phyloP scores from a whole-genome alignment of 1,139 yeast species.

The Wickerhamomyces sp. region DNA sequence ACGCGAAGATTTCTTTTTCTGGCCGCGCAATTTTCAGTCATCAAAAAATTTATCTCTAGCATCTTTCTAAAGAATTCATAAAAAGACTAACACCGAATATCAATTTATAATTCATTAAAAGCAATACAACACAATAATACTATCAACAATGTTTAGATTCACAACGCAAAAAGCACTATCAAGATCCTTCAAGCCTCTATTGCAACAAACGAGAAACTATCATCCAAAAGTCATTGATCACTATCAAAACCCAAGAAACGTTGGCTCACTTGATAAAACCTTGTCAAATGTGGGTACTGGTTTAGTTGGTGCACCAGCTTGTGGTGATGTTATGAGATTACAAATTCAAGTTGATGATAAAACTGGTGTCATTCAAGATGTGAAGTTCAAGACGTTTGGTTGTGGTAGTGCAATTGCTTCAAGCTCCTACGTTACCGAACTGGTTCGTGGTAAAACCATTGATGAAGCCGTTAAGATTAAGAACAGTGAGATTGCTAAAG shows the following conservation, averaged over 20 bases:
- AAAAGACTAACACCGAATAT: too few relatives aligned
- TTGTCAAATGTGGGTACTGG: slow-evolving; percentile 90
- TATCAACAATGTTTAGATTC: slow-evolving; percentile 23
- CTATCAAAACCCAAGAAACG: slow-evolving; percentile 94
- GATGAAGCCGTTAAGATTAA: slow-evolving; percentile 91
- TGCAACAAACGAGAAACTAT: slow-evolving; percentile 35
- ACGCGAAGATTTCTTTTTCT: too few relatives aligned
- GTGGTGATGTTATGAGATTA: slow-evolving; percentile 98
- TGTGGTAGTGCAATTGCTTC: slow-evolving; percentile 98
- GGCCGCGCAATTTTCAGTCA: too few relatives aligned
- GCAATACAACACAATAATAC: too few relatives aligned
- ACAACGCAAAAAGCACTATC: slow-evolving; percentile 12
- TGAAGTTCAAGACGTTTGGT: slow-evolving; percentile 96
- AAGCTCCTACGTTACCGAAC: slow-evolving; percentile 88
- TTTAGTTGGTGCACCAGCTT: slow-evolving; percentile 96
- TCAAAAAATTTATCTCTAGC: too few relatives aligned
- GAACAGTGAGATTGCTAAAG: slow-evolving; percentile 89
- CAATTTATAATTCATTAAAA: too few relatives aligned
- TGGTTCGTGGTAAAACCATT: slow-evolving; percentile 89
- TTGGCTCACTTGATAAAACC: slow-evolving; percentile 83
- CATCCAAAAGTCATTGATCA: slow-evolving; percentile 87
- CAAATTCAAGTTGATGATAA: slow-evolving; percentile 90
- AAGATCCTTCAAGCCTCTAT: slow-evolving; percentile 16
- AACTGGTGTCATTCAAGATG: slow-evolving; percentile 88
- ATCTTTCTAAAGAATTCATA: too few relatives aligned